A percentile compares a stretch with the other conserved stretches of the same genome.
Conservation (phyloP, 1,284 basidiomycete species). For the Fomitopsis betulina region DNA sequence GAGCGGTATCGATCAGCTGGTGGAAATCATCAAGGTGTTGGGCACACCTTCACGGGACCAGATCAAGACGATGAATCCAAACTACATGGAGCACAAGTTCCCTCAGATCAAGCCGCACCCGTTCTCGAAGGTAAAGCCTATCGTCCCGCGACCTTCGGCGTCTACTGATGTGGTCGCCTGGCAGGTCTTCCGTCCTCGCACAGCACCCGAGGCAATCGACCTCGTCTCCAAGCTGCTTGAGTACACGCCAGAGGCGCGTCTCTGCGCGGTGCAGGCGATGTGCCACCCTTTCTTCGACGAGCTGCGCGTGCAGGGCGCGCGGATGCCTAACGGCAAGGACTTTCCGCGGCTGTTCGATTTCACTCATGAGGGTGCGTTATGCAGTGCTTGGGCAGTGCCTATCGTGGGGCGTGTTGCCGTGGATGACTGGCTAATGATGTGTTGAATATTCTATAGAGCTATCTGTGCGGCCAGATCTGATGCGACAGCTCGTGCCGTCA, state of each 20-base stretch:
- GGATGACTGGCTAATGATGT: slow-evolving; percentile 2
- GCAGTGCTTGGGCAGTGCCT: background rate
- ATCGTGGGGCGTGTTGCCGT: background rate
- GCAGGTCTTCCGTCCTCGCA: slow-evolving; percentile 97
- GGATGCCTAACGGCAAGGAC: slow-evolving; percentile 96
- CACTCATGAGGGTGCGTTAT: slow-evolving; percentile 82
- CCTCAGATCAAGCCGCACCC: slow-evolving; percentile 99
- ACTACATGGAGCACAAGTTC: slow-evolving; percentile 99
- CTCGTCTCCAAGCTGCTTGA: slow-evolving; percentile 93
- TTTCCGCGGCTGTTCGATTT: slow-evolving; percentile 96
- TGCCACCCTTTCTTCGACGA: slow-evolving; percentile 98
- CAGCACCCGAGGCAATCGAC: slow-evolving; percentile 93
- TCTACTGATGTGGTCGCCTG: slow-evolving; percentile 8
- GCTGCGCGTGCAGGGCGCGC: slow-evolving; percentile 81
- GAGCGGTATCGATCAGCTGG: slow-evolving; percentile 99
- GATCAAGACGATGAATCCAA: slow-evolving; percentile 99
- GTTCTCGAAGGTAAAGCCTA: slow-evolving; percentile 72
- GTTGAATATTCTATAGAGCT: slow-evolving; percentile 59
- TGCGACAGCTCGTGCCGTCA: slow-evolving; percentile 84
- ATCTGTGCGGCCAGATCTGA: slow-evolving; percentile 93
- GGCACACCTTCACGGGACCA: slow-evolving; percentile 98
- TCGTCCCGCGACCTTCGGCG: slow-evolving; percentile 12
- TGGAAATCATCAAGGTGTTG: slow-evolving; percentile 99
- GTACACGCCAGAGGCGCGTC: slow-evolving; percentile 91
- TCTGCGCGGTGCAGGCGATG: slow-evolving; percentile 93